Base-by-base conservation (phyloP, 2,329 filamentous ascomycete species). In the Alternaria sp. region DNA sequence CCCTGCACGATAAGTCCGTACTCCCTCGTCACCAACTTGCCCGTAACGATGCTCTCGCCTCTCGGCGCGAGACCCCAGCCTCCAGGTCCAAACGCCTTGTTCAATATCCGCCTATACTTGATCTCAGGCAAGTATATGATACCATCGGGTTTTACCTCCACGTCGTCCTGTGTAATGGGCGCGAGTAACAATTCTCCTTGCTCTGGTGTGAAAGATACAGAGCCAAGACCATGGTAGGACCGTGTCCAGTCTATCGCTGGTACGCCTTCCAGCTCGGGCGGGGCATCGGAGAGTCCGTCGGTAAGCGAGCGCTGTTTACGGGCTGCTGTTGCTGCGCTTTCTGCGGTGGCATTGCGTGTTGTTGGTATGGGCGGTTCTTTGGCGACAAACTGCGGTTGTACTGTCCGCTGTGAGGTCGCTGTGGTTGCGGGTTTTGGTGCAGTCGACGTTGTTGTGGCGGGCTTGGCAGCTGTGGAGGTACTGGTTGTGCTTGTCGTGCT, bases 111-210 rank as follows among this genome's bases (percentile, higher is more conserved):
- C 47, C 96, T 86, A 83, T 99, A 99, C 83, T 98, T 97, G 85
- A 99, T 98, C 85, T 99, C 96, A 12, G 96, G 96, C 62, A 99
- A 85, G 79, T 98, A 99, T 63, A 98, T 85, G 71, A 99, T 95
- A 33, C 96, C 96, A 82, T 99, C 96, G 30, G 96, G 95, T 84
- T 99, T 99, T 78, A 99, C 91, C 84, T 99, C 96, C 59, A 99
- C 90, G 81, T 98, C 95, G 51, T 90, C 86, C 0, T 87, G 82
- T 58, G 88, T 83, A 12, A 97, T 79, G 2, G 90, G 89, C 60
- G 87, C 84, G 66, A 92, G 87, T 50, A 97, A 85, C 20, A 92
- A 86, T 15, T 88, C 85, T 10, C 88, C 86, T 57, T 90, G 87
- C 80, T 94, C 90, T 49, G 88, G 82, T 4, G 89, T 84, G 79